Percentiles rank a stretch among this genome's conserved stretches.
phyloP scores from a whole-genome alignment of 352 stramenopile species.

The Thraustochytrium striatum region DNA sequence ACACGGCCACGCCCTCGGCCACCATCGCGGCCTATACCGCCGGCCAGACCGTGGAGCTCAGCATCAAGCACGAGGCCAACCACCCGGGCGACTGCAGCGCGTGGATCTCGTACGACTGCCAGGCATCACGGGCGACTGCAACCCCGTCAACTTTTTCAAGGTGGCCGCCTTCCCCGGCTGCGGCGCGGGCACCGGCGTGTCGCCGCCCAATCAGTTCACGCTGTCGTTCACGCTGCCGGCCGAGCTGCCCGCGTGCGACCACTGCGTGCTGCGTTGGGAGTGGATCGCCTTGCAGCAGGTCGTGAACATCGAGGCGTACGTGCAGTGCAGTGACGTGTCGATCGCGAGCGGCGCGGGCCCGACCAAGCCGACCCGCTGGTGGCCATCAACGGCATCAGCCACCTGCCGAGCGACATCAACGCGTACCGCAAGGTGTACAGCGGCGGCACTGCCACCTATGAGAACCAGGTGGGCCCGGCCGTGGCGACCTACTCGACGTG shows the following conservation, averaged over 20 bases:
- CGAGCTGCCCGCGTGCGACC: not conserved
- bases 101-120: not conserved
- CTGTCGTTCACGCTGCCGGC: not conserved
- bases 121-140: not conserved
- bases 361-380: not conserved
- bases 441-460: too few relatives aligned
- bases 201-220: not conserved
- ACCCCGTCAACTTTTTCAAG: not conserved
- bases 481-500: not conserved
- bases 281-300: not conserved
- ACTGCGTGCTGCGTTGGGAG: not conserved
- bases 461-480: not conserved
- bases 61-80: not conserved
- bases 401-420: not conserved
- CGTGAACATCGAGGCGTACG: not conserved
- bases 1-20: not conserved
- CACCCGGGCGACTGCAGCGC: not conserved
- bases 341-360: not conserved
- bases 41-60: not conserved
- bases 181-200: not conserved
- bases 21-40: conserved; percentile 1
- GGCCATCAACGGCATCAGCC: not conserved
- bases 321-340: not conserved
- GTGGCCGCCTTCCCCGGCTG: not conserved
- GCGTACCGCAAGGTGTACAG: not conserved